Base-by-base conservation (phyloP, 2,329 filamentous ascomycete species). In the Xenosphaeropsis pyriputrescens region DNA sequence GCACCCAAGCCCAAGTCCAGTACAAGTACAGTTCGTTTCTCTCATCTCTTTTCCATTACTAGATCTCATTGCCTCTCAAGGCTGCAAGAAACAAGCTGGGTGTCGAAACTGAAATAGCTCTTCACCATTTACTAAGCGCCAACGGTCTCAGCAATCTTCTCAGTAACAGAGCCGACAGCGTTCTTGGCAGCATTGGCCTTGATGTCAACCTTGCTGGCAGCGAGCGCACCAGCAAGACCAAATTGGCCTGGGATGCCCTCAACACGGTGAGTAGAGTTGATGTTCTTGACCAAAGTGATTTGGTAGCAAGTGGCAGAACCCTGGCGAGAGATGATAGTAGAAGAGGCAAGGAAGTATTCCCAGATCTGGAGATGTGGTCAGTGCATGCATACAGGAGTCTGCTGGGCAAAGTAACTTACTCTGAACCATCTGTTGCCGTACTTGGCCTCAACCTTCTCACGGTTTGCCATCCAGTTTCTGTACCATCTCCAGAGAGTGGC, bases 331-430 rank as follows among this genome's bases (percentile, higher is more conserved):
- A 74, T 75, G 57, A 93, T 93, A 55, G 79, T 84, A 14, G 82
- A 85, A 59, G 77, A 88, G 45, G 84, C 83, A 43, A 93, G 73
- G 75, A 93, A 93, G 62, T 77, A 85, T 57, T 93, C 84, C 85
- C 85, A 93, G 57, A 91, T 91, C 77, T 83, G 45, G n/a, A n/a
- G 15, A 2, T 14, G 15, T 12, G 13, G 9, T 6, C 18, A n/a
- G 22, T 26, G 22, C 8, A 26, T 26, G 22, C 12, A 26, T 3
- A 26, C 8, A 26, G 18, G 18, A 11, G 12, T 26, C 22, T 5
- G 22, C 22, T 26, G 8, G 12, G 7, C 8, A 17, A 30, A 15
- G n/a, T 18, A 43, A 58, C 68, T 61, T 58, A 75, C 70, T 50
- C 76, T 69, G 62, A 72, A 82, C 77, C 77, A 82, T 47, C 72